Evolutionary conservation across 176 grass and related monocot genomes (phyloP).

Genomic region (Calamus simplicifolius): DNA sequence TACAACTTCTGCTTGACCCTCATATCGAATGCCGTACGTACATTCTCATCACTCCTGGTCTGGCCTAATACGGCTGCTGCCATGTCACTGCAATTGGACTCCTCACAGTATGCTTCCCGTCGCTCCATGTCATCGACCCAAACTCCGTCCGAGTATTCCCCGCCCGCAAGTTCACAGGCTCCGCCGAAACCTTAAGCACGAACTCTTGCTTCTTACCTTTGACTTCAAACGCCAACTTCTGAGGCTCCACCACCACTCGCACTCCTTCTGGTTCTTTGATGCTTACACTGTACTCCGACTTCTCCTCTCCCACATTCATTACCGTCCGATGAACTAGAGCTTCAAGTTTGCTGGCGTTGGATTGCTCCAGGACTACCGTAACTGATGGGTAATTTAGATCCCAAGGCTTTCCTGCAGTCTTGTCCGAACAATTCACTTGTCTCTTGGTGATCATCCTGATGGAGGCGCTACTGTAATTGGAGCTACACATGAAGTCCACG

Average conservation of each 20-base stretch:
- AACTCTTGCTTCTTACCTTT: constrained; percentile 5
- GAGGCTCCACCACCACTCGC: constrained; percentile 4
- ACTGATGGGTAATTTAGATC: constrained; percentile 22
- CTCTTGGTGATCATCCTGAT: constrained; percentile 2
- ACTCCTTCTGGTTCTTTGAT: neutral
- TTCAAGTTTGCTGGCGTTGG: neutral
- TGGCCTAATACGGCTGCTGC: neutral
- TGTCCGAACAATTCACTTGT: neutral
- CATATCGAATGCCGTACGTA: too few relatives aligned
- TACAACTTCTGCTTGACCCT: too few relatives aligned
- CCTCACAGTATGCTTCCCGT: constrained; percentile 7
- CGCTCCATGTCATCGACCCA: constrained; percentile 1
- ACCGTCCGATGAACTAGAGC: neutral
- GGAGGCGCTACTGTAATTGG: neutral
- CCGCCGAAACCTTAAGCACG: neutral
- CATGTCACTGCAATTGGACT: constrained; percentile 7
- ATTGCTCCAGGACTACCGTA: neutral
- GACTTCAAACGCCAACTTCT: constrained; percentile 1
- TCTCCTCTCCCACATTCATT: neutral
- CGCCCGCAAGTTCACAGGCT: neutral
- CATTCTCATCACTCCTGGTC: too few relatives aligned
- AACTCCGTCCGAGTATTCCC: constrained; percentile 5
- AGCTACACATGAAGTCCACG: constrained; percentile 13
- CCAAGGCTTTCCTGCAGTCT: neutral
- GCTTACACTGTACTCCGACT: neutral